Conservation (phyloP, 805 yeast species). For the Metschnikowia proteae region DNA sequence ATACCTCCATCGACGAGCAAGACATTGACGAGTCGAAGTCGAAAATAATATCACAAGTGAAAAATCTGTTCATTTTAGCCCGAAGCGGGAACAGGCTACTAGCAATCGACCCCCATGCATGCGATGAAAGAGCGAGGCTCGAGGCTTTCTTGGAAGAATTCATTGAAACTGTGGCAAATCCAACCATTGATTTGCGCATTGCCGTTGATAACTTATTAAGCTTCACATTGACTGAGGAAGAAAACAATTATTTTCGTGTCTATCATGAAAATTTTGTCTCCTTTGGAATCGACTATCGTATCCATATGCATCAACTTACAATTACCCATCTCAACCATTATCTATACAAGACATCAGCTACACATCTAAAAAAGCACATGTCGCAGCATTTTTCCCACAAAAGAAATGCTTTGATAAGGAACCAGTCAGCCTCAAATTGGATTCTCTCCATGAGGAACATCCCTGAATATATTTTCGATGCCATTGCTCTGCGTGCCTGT, state of each 20-base stretch:
- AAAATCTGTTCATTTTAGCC: constrained; percentile 57
- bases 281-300: constrained; percentile 44
- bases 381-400: not conserved
- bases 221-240: constrained; percentile 23
- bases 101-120: constrained; percentile 78
- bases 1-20: not conserved
- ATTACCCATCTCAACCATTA: constrained; percentile 46
- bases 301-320: constrained; percentile 10
- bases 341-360: constrained; percentile 15
- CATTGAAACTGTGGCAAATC: constrained; percentile 25
- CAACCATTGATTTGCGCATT: constrained; percentile 12
- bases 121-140: constrained; percentile 68
- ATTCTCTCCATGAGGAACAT: constrained; percentile 24
- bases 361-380: not conserved
- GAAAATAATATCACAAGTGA: constrained; percentile 54
- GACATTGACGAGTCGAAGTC: not conserved
- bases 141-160: constrained; percentile 47
- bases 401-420: not conserved
- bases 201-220: constrained; percentile 8
- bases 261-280: constrained; percentile 24
- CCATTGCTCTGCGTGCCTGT: constrained; percentile 62
- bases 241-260: constrained; percentile 28
- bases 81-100: constrained; percentile 19
- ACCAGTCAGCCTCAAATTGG: constrained; percentile 16
- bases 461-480: constrained; percentile 50